phyloP scores from a whole-genome alignment of 768 basidiomycete species.

The Collybiopsis confluens region DNA sequence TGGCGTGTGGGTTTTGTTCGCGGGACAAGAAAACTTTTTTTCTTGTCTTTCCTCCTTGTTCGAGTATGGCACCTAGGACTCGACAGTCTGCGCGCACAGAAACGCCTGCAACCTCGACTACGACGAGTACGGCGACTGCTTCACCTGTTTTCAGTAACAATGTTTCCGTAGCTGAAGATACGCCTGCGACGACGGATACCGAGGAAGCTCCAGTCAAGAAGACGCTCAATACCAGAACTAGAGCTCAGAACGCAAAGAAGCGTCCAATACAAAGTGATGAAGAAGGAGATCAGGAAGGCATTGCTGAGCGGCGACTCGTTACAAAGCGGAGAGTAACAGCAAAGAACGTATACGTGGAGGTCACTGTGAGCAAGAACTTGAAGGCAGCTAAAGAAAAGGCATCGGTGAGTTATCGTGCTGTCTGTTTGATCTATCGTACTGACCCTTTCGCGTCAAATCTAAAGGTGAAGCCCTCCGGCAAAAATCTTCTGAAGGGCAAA shows the following conservation, averaged over 20 bases:
- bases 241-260: conserved; percentile 11
- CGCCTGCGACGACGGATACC: conserved; percentile 12
- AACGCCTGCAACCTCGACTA: conserved; percentile 12
- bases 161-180: conserved; percentile 14
- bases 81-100: conserved; percentile 11
- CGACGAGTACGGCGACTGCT: conserved; percentile 15
- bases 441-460: not conserved
- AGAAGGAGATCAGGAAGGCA: conserved; percentile 5
- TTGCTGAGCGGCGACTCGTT: conserved; percentile 1
- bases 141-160: conserved; percentile 17
- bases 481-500: conserved; percentile 19
- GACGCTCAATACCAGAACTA: conserved; percentile 8
- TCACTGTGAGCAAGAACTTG: conserved; percentile 10
- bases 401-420: not conserved
- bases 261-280: not conserved
- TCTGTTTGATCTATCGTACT: not conserved
- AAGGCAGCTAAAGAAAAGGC: conserved; percentile 29
- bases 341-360: conserved; percentile 16
- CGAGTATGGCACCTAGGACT: conserved; percentile 16
- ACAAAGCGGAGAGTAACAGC: conserved; percentile 9
- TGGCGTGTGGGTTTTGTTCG: not conserved
- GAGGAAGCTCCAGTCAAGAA: conserved; percentile 11
- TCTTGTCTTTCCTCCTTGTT: not conserved
- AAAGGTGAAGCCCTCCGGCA: conserved; percentile 5
- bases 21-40: not conserved